A percentile compares a stretch with the other conserved stretches of the same genome.
phyloP scores from a whole-genome alignment of 371 early-diverging fungal genomes.

The Mucor lusitanicus region DNA sequence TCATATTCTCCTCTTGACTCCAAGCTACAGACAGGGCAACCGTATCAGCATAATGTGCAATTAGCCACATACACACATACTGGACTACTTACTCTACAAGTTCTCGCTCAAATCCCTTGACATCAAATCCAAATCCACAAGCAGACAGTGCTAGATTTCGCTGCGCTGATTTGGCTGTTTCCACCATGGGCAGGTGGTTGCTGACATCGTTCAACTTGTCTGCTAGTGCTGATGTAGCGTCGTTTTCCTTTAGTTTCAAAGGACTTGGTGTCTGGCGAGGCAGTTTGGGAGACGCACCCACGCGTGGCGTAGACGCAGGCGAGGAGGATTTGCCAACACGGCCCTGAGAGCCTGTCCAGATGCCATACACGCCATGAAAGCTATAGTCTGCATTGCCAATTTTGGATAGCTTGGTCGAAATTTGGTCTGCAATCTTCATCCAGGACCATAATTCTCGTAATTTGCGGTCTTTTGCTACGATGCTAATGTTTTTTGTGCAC shows the following conservation, averaged over 20 bases:
- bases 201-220: neutral
- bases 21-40: too few species aligned
- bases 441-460: constrained; percentile 75
- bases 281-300: constrained; percentile 6
- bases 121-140: constrained; percentile 76
- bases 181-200: constrained; percentile 44
- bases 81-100: constrained; percentile 50
- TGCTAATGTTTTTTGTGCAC: constrained; percentile 42
- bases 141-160: constrained; percentile 69
- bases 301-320: constrained; percentile 36
- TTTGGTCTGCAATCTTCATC: constrained; percentile 66
- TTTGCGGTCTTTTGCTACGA: constrained; percentile 41
- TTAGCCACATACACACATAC: neutral
- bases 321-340: constrained; percentile 32
- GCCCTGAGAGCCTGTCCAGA: constrained; percentile 45
- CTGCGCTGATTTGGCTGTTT: constrained; percentile 56
- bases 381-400: constrained; percentile 65
- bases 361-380: constrained; percentile 71
- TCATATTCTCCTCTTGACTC: constrained; percentile 73
- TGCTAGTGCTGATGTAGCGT: neutral
- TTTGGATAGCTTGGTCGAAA: constrained; percentile 52
- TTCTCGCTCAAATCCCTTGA: constrained; percentile 63
- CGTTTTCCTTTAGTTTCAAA: neutral
- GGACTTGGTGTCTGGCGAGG: constrained; percentile 10
- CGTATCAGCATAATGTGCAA: too few species aligned